Evolutionary conservation across 2,329 filamentous ascomycete genomes (phyloP).

Genomic region (Aurifilum marmelostoma): DNA sequence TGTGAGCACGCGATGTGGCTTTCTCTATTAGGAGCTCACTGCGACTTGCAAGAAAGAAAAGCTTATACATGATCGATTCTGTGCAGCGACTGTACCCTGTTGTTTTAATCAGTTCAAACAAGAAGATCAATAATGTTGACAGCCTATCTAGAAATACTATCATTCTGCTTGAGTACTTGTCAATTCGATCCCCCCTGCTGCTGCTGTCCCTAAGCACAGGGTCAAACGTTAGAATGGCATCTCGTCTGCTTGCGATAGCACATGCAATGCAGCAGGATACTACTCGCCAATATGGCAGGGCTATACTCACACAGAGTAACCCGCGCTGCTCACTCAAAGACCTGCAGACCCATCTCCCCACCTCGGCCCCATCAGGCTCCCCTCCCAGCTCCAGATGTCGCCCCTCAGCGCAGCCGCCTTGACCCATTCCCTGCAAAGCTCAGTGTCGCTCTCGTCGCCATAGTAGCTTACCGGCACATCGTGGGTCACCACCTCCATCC

Average conservation of each 20-base stretch:
- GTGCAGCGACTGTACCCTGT: not conserved
- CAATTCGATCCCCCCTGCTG: too few relatives aligned
- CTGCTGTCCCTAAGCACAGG: not conserved
- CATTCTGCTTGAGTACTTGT: too few relatives aligned
- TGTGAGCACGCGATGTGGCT: not conserved
- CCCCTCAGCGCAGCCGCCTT: conserved; percentile 45
- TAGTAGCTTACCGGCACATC: conserved; percentile 46
- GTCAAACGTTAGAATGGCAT: not conserved
- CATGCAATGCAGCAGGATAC: not conserved
- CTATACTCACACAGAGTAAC: too few relatives aligned
- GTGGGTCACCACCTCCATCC: conserved; percentile 44
- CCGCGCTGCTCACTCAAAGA: conserved; percentile 11
- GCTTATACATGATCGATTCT: not conserved
- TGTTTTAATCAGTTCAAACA: too few relatives aligned
- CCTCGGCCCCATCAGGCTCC: too few relatives aligned
- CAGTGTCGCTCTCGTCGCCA: conserved; percentile 41
- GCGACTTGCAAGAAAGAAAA: not conserved
- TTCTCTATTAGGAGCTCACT: not conserved
- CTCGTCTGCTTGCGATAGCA: not conserved
- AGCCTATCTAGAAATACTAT: too few relatives aligned
- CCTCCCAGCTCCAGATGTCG: conserved; percentile 43
- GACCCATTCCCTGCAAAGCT: conserved; percentile 47
- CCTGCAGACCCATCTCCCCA: not conserved
- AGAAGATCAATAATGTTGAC: too few relatives aligned
- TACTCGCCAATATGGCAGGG: not conserved